These are phyloP conservation scores for Knoxdaviesia proteae DNA, from an alignment of 2,329 filamentous ascomycete species.

Conservation along the genomic window DNA sequence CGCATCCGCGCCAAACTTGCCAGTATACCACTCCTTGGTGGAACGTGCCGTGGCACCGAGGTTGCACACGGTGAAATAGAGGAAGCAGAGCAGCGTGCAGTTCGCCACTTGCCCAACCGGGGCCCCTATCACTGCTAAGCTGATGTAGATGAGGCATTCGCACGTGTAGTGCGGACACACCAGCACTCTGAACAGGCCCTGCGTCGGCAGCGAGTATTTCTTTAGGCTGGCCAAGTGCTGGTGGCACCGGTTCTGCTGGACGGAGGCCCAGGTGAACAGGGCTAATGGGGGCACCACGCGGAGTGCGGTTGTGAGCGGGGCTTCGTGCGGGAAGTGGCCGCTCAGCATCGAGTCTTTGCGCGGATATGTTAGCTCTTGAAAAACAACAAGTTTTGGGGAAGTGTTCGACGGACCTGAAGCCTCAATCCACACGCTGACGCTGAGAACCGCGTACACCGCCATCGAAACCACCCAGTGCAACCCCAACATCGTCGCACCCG, in stretches of 20 bases:
- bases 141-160: slow-evolving; percentile 67
- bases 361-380: not conserved
- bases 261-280: slow-evolving; percentile 48
- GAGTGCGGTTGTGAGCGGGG: not conserved
- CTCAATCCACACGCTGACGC: slow-evolving; percentile 68
- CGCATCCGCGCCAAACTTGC: slow-evolving; percentile 48
- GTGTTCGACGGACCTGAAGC: slow-evolving; percentile 36
- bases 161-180: slow-evolving; percentile 83
- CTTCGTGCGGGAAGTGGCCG: not conserved
- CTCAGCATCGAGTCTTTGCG: slow-evolving; percentile 13
- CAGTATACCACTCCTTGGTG: slow-evolving; percentile 59
- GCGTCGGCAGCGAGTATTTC: slow-evolving; percentile 65
- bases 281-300: slow-evolving; percentile 23
- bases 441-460: slow-evolving; percentile 53
- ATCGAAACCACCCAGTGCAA: slow-evolving; percentile 66
- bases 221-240: slow-evolving; percentile 45
- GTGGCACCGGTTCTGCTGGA: slow-evolving; percentile 57
- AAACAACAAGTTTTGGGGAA: not conserved
- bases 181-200: slow-evolving; percentile 49
- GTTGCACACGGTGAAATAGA: slow-evolving; percentile 58
- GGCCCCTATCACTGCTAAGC: slow-evolving; percentile 54
- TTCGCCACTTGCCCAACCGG: slow-evolving; percentile 47
- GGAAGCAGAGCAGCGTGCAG: slow-evolving; percentile 46
- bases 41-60: slow-evolving; percentile 61
- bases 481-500: slow-evolving; percentile 60